phyloP scores from a whole-genome alignment of 2,329 filamentous ascomycete genomes.

The Colletotrichum simmondsii region DNA sequence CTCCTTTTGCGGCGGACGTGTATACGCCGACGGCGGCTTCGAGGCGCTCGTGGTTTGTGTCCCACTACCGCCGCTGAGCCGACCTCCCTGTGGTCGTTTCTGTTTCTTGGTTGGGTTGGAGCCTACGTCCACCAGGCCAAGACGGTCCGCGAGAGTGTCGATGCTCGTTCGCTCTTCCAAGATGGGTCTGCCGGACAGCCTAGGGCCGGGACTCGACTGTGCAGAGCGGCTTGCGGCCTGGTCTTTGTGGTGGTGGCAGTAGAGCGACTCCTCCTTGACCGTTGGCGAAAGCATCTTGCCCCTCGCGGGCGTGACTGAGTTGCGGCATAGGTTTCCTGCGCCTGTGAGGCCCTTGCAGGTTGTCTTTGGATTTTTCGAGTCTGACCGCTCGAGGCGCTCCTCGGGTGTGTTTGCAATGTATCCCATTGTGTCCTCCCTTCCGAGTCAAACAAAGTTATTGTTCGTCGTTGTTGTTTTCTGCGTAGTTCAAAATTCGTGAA shows the following conservation, averaged over 20 bases:
- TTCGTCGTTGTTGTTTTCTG: neutral
- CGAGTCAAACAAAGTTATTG: neutral
- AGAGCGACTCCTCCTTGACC: constrained; percentile 67
- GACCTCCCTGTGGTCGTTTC: constrained; percentile 38
- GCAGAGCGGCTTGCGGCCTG: constrained; percentile 75
- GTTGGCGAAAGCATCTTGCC: constrained; percentile 39
- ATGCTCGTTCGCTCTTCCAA: constrained; percentile 79
- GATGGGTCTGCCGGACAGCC: constrained; percentile 59
- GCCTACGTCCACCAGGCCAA: constrained; percentile 77
- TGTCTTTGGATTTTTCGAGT: constrained; percentile 84
- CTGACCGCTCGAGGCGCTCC: constrained; percentile 78
- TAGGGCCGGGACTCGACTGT: constrained; percentile 57
- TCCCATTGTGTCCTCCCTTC: constrained; percentile 61
- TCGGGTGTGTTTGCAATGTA: constrained; percentile 82
- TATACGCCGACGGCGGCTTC: constrained; percentile 25
- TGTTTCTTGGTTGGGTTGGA: constrained; percentile 51
- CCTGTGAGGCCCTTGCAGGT: constrained; percentile 92
- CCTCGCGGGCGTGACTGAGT: constrained; percentile 65
- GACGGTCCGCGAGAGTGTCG: constrained; percentile 84
- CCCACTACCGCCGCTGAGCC: constrained; percentile 36
- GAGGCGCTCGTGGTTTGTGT: constrained; percentile 11
- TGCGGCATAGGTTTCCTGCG: constrained; percentile 84
- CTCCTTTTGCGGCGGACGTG: constrained; percentile 41
- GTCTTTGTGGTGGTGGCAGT: constrained; percentile 96
- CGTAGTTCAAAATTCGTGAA: neutral